Evolutionary conservation across 257 asterid genomes (phyloP).

Genomic region (Craterostigma plantagineum): DNA sequence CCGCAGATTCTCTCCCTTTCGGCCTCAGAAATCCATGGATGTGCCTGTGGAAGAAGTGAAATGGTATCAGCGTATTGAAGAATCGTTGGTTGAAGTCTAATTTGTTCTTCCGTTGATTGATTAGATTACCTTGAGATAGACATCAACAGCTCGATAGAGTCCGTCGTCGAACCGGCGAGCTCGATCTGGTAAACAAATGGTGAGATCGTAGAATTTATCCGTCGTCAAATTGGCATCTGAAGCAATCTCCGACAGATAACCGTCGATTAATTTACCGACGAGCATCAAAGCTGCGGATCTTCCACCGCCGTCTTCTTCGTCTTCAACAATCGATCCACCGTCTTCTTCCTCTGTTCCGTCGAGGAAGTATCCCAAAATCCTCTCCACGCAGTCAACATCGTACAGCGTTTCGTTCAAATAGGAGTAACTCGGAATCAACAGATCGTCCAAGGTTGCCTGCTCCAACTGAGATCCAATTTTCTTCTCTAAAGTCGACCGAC

Average conservation of each 20-base stretch:
- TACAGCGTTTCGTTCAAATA: constrained; percentile 79
- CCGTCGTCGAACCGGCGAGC: constrained; percentile 91
- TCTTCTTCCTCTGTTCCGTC: constrained; percentile 29
- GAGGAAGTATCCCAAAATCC: constrained; percentile 50
- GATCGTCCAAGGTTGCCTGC: constrained; percentile 76
- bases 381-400: constrained; percentile 88
- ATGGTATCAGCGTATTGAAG: background rate
- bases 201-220: constrained; percentile 59
- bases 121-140: constrained; percentile 72
- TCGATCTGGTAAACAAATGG: constrained; percentile 58
- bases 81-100: too few relatives aligned
- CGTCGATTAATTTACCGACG: constrained; percentile 84
- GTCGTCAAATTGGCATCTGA: constrained; percentile 80
- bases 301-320: constrained; percentile 14
- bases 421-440: constrained; percentile 86
- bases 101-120: too few relatives aligned
- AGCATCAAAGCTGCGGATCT: constrained; percentile 55
- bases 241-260: constrained; percentile 93
- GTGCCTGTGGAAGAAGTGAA: constrained; percentile 31
- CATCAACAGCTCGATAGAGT: constrained; percentile 94
- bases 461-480: constrained; percentile 77
- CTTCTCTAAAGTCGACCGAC: constrained; percentile 51
- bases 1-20: constrained; percentile 68
- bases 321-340: constrained; percentile 21
- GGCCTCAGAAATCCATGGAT: constrained; percentile 61